Evolutionary conservation across 192 early-diverging fungal genomes (phyloP).

Genomic region (Gamsiella multidivaricata): DNA sequence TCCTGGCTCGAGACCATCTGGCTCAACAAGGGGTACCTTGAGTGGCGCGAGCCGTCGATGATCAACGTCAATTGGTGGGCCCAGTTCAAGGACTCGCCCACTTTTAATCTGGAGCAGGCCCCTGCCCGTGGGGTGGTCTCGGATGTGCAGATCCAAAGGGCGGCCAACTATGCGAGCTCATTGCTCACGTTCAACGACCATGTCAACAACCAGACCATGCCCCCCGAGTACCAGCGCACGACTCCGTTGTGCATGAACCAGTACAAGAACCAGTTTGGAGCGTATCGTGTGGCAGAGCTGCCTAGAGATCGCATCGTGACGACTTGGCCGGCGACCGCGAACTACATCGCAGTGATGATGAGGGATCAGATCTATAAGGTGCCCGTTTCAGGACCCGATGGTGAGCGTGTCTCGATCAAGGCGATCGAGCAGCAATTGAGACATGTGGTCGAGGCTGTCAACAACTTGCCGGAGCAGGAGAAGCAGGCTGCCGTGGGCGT

Average conservation of each 20-base stretch:
- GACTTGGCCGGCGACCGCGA: slow-evolving; percentile 76
- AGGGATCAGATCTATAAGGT: slow-evolving; percentile 89
- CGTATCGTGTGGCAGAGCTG: slow-evolving; percentile 76
- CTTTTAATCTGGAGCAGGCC: slow-evolving; percentile 52
- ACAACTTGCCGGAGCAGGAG: slow-evolving; percentile 49
- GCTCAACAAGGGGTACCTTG: slow-evolving; percentile 85
- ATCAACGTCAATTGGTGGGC: slow-evolving; percentile 95
- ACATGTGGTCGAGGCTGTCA: slow-evolving; percentile 59
- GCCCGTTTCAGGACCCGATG: slow-evolving; percentile 74
- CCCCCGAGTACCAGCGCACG: slow-evolving; percentile 76
- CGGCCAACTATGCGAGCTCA: slow-evolving; percentile 77
- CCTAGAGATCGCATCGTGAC: slow-evolving; percentile 77
- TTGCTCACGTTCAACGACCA: slow-evolving; percentile 80
- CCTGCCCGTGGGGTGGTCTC: slow-evolving; percentile 68
- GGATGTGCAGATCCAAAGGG: slow-evolving; percentile 79
- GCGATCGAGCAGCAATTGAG: slow-evolving; percentile 56
- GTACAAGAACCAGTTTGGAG: slow-evolving; percentile 87
- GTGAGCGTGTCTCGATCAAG: slow-evolving; percentile 68
- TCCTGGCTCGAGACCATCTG: slow-evolving; percentile 93
- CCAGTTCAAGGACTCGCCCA: slow-evolving; percentile 69
- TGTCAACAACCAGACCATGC: slow-evolving; percentile 72
- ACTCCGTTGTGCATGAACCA: slow-evolving; percentile 95
- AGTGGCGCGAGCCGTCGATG: slow-evolving; percentile 85
- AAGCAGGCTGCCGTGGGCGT: slow-evolving; percentile 77
- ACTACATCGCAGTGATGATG: slow-evolving; percentile 88